phyloP scores from a whole-genome alignment of 164 flowering plant genomes.

The Vitis vinifera region ASM3070453v1 NC_081810.1:14925501-14926000 shows the following conservation, averaged over 20 bases:
- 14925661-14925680: constrained; percentile 40
- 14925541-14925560: not conserved
- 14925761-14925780: not conserved
- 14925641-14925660: constrained; percentile 81
- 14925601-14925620: constrained; percentile 86
- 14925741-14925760: constrained; percentile 2
- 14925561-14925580: not conserved
- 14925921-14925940: not conserved
- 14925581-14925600: constrained; percentile 84
- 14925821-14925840: constrained; percentile 28
- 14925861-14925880: constrained; percentile 52
- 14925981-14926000: too few relatives aligned
- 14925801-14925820: constrained; percentile 38
- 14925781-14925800: not conserved
- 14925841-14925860: constrained; percentile 62
- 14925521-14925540: not conserved
- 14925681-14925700: constrained; percentile 22
- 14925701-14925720: constrained; percentile 19
- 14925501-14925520: constrained; percentile 1
- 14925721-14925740: not conserved
- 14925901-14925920: not conserved
- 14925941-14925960: too few relatives aligned
- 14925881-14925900: constrained; percentile 37
- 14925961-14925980: too few relatives aligned
- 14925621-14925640: constrained; percentile 96